Evolutionary conservation across 805 yeast species (phyloP), one percentile per base, ranked within the genome.

Genomic region (Kazachstania psychrophila): DNA sequence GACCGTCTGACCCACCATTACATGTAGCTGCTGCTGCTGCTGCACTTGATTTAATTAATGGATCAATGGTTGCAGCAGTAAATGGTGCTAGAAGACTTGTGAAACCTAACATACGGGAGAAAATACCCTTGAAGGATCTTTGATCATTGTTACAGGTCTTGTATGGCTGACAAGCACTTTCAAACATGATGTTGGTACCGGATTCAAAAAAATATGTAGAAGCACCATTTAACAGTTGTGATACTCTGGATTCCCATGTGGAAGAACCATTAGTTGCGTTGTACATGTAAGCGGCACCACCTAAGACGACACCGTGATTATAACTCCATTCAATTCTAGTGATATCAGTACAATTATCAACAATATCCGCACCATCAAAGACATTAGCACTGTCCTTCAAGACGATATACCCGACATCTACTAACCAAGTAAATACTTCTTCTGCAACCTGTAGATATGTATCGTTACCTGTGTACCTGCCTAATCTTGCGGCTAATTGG

Each of bases 271-370:
- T 68, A 0, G 88, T 79, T 20, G 65, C 67, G 46, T 78, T 73
- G 54, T 79, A 78, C 58, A 79, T 61, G 56, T 76, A 79, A 1
- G 92, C 86, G 42, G 73, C 64, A 12, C 89, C 92, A 2, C 80
- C 65, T 48, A 82, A 49, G 45, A 77, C 62, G 12, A 79, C 58
- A 27, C 84, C 92, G 52, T 77, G 79, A 42, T 78, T 78, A 59
- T 82, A 82, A 22, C 77, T 65, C 86, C 87, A 82, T 52, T 71
- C 72, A 23, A 62, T 54, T 14, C 52, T 55, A 8, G 76, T 71
- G 27, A 72, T 56, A n/a, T 65, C 64, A 1, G 82, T 51, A 62
- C 97, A 89, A 61, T 81, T 58, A 30, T 59, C 63, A 13, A 56
- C 70, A 29, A 71, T 65, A 37, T 65, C 59, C 12, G 77, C 80